Evolutionary conservation across 1,284 basidiomycete genomes (phyloP).

Genomic region (Sutorius eximius): DNA sequence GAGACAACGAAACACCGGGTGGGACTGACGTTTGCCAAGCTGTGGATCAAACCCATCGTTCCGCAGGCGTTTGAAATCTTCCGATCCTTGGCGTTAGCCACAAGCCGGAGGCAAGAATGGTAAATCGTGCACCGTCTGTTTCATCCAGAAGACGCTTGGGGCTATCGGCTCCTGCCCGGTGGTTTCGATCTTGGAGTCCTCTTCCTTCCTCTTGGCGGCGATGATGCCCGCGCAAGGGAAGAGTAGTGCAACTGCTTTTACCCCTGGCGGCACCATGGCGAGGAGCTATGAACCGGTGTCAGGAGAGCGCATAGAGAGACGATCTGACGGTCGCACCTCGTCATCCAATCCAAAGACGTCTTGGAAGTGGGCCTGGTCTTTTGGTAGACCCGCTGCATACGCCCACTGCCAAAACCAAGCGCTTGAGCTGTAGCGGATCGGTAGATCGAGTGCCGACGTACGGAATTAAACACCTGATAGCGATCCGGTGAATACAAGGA

Average conservation of each 20-base stretch:
- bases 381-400: constrained; percentile 66
- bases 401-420: constrained; percentile 61
- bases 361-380: constrained; percentile 59
- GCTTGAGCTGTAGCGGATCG: not conserved
- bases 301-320: not conserved
- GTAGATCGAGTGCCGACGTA: constrained; percentile 27
- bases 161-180: constrained; percentile 57
- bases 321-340: constrained; percentile 45
- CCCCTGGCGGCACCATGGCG: constrained; percentile 64
- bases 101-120: not conserved
- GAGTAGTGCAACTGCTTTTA: constrained; percentile 78
- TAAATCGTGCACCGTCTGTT: constrained; percentile 60
- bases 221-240: constrained; percentile 69
- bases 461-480: constrained; percentile 53
- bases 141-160: constrained; percentile 69
- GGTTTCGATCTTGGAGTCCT: constrained; percentile 52
- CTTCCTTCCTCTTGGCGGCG: constrained; percentile 52
- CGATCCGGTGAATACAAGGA: constrained; percentile 4
- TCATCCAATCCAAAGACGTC: constrained; percentile 84
- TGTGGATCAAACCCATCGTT: constrained; percentile 85
- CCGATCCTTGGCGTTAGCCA: constrained; percentile 7
- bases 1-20: constrained; percentile 8
- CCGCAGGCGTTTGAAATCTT: constrained; percentile 89
- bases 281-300: constrained; percentile 54
- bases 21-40: constrained; percentile 65